Evolutionary conservation across 2,329 filamentous ascomycete species (phyloP), one percentile per base, ranked within the genome.

Genomic region (Pseudogymnoascus sp.): DNA sequence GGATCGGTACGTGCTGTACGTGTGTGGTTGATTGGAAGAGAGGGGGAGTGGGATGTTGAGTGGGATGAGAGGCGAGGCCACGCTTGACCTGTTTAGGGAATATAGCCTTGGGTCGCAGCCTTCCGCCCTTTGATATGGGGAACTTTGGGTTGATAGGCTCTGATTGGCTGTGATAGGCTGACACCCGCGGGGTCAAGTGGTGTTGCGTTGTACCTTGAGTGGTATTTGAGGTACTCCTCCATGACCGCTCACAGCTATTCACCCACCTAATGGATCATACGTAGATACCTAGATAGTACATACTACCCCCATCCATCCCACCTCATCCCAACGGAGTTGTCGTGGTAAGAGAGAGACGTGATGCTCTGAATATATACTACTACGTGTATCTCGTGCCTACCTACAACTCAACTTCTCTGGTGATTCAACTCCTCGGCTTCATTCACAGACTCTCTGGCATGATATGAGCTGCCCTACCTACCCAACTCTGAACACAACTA

Each of bases 1-100:
- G 37, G 39, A 43, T 25, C 39, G 28, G 30, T 32, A 32, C 30
- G 9, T 14, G 5, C 14, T 6, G 47, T 54, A 54, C 47, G 47
- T 54, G 47, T 54, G 47, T 32, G 28, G 47, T 54, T 54, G 47
- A 54, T 54, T 54, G 47, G 47, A 54, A 54, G 47, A 54, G 47
- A 28, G 39, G 25, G 47, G 32, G 34, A 37, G 34, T 54, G 47
- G 47, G 47, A 54, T 32, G 47, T 20, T 32, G 6, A 25, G 22
- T 25, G 22, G 22, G 22, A 25, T 54, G 47, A 28, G 5, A 54
- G 28, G 47, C 47, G 47, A 54, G 47, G 47, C 47, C 47, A 54
- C 47, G 47, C 47, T 54, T 54, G 47, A 32, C 47, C 47, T 54
- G 0, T 32, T 54, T 54, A 54, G 47, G 47, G 1, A 32, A 54